Percentiles rank a stretch among this genome's conserved stretches.
Conservation (phyloP, 2,329 filamentous ascomycete species). For the Sclerotinia minor region DNA sequence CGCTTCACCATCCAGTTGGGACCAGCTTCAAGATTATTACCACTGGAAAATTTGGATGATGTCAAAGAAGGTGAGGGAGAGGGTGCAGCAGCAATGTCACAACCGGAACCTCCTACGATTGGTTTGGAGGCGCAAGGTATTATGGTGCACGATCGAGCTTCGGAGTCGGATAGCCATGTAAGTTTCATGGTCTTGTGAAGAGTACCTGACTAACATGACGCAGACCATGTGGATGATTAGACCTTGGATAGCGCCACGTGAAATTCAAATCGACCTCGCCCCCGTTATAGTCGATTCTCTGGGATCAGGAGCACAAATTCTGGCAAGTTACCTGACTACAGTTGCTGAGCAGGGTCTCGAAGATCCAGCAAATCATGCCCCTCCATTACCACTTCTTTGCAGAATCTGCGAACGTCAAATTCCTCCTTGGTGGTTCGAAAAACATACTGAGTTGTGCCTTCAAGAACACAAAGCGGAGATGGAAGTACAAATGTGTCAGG, state of each 20-base stretch:
- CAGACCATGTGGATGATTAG: conserved; percentile 99
- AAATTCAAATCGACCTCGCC: conserved; percentile 95
- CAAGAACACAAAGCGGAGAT: conserved; percentile 96
- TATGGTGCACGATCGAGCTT: conserved; percentile 90
- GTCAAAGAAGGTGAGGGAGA: conserved; percentile 30
- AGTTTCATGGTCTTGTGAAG: conserved; percentile 45
- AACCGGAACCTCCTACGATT: conserved; percentile 53
- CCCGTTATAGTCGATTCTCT: conserved; percentile 86
- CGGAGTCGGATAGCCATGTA: conserved; percentile 87
- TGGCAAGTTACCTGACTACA: conserved; percentile 88
- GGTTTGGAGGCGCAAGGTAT: conserved; percentile 96
- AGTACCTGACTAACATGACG: conserved; percentile 38
- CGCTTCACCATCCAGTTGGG: conserved; percentile 75
- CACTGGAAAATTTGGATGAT: conserved; percentile 42
- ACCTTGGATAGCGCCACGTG: conserved; percentile 80
- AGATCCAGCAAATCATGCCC: conserved; percentile 73
- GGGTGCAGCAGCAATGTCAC: conserved; percentile 42
- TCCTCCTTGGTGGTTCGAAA: conserved; percentile 99
- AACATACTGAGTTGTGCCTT: conserved; percentile 92
- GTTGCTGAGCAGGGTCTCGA: conserved; percentile 81
- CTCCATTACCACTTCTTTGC: conserved; percentile 83
- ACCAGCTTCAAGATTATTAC: conserved; percentile 64
- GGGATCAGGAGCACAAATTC: conserved; percentile 89
- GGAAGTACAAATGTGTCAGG: conserved; percentile 95
- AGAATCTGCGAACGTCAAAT: conserved; percentile 98